Percentiles rank a stretch among this genome's conserved stretches.
phyloP scores from a whole-genome alignment of 176 grass and related monocot genomes.

The Rhipidocladum racemiflorum region DNA sequence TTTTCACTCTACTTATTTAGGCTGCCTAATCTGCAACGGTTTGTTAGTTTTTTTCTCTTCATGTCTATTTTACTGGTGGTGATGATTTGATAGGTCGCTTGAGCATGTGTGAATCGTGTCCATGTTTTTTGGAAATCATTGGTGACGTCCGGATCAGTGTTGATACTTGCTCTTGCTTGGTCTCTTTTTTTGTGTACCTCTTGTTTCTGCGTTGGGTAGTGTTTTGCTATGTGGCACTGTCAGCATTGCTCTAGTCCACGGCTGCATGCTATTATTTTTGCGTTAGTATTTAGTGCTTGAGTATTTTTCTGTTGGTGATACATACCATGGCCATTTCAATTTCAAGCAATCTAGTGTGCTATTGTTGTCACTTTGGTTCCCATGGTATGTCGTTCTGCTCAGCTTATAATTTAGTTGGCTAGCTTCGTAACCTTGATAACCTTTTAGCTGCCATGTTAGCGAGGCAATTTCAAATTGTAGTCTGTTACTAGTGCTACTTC shows the following conservation, averaged over 20 bases:
- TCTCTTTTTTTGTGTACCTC: not conserved
- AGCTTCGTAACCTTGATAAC: not conserved
- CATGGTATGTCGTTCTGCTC: not conserved
- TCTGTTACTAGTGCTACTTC: not conserved
- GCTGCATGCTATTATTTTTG: not conserved
- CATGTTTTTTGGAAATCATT: not conserved
- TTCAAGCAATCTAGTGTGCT: not conserved
- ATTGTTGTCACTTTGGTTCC: not conserved
- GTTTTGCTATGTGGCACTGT: not conserved
- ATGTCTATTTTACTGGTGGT: not conserved
- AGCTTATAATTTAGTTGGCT: not conserved
- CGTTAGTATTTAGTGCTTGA: not conserved
- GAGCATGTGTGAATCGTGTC: not conserved
- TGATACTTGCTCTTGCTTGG: not conserved
- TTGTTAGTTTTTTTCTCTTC: not conserved
- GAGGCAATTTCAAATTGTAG: not conserved
- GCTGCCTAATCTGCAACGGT: not conserved
- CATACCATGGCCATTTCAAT: not conserved
- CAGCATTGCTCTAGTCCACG: not conserved
- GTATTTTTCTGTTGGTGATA: not conserved
- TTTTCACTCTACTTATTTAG: not conserved
- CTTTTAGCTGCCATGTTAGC: not conserved
- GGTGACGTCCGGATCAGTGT: not conserved
- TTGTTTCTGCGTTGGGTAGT: not conserved
- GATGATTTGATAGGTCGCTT: not conserved